phyloP scores from a whole-genome alignment of 495 filamentous ascomycete species.

The Thozetella sp. region DNA sequence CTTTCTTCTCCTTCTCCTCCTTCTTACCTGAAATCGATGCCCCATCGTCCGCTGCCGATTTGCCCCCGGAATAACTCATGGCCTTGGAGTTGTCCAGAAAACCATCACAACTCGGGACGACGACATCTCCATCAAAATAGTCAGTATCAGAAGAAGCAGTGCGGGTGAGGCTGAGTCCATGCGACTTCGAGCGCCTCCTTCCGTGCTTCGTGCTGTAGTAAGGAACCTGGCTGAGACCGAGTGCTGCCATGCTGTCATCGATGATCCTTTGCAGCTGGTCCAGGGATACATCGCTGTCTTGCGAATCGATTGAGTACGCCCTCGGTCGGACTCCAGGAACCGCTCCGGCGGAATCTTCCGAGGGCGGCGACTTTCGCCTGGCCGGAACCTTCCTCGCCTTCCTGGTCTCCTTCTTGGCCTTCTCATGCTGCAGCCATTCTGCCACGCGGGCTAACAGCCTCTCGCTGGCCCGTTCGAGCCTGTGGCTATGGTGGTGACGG shows the following conservation, averaged over 20 bases:
- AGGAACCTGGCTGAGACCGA: slow-evolving; percentile 37
- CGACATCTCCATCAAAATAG: slow-evolving; percentile 67
- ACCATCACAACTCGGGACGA: slow-evolving; percentile 78
- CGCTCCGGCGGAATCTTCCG: slow-evolving; percentile 15
- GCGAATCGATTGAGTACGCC: slow-evolving; percentile 49
- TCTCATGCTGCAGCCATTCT: slow-evolving; percentile 81
- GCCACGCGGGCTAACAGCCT: slow-evolving; percentile 70
- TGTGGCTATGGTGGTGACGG: slow-evolving; percentile 32
- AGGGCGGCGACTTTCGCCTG: slow-evolving; percentile 28
- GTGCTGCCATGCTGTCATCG: slow-evolving; percentile 54
- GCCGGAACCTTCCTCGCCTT: slow-evolving; percentile 38
- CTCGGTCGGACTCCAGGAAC: slow-evolving; percentile 18
- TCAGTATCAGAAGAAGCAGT: slow-evolving; percentile 78
- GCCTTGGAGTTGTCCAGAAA: slow-evolving; percentile 88
- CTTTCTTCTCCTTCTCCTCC: slow-evolving; percentile 67
- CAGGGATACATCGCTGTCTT: slow-evolving; percentile 62
- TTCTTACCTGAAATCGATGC: slow-evolving; percentile 35
- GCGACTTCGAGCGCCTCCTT: slow-evolving; percentile 31
- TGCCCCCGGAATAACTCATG: slow-evolving; percentile 69
- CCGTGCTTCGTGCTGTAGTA: slow-evolving; percentile 29
- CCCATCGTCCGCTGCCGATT: slow-evolving; percentile 49
- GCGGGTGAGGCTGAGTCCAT: slow-evolving; percentile 30
- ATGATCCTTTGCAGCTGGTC: slow-evolving; percentile 73
- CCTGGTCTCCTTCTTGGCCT: slow-evolving; percentile 58
- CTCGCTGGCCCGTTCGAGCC: slow-evolving; percentile 40